Evolutionary conservation across 169 alveolate species (phyloP).

Genomic region (Eimeria brunetti): DNA sequence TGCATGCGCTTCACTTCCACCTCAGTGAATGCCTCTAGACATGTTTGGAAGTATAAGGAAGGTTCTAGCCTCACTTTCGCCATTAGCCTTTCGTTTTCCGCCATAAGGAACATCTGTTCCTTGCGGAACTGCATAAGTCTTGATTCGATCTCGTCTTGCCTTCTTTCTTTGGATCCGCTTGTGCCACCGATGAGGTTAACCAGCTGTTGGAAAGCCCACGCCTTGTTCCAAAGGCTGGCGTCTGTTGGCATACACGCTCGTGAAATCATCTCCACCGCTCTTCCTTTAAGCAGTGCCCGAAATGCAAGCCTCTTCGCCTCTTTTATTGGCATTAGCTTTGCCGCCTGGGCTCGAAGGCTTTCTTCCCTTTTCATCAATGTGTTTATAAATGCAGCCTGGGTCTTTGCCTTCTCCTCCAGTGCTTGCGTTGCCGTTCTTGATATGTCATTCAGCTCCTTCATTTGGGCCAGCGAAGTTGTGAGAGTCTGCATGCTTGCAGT

Average conservation of each 20-base stretch:
- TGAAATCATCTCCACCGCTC: constrained; percentile 75
- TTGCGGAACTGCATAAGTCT: constrained; percentile 79
- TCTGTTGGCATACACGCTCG: constrained; percentile 46
- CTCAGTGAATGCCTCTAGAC: not conserved
- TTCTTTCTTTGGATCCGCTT: constrained; percentile 33
- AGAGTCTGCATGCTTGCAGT: constrained; percentile 75
- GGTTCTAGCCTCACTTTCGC: constrained; percentile 28
- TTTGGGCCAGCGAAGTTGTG: constrained; percentile 70
- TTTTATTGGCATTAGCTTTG: constrained; percentile 66
- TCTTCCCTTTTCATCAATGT: constrained; percentile 47
- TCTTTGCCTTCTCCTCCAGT: constrained; percentile 71
- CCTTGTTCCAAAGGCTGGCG: constrained; percentile 54
- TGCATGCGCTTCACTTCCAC: not conserved
- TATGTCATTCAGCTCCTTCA: constrained; percentile 75
- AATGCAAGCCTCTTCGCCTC: constrained; percentile 80
- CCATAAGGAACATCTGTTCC: constrained; percentile 80
- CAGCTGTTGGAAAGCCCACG: constrained; percentile 76
- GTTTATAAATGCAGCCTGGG: constrained; percentile 64
- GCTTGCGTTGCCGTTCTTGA: constrained; percentile 80
- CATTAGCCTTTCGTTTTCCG: constrained; percentile 80
- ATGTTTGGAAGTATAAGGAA: not conserved
- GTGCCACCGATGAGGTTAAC: constrained; percentile 67
- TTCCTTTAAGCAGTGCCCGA: constrained; percentile 80
- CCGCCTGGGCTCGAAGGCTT: constrained; percentile 38
- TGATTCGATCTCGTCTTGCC: constrained; percentile 67